These are phyloP conservation scores for Quercus bicolor DNA, from an alignment of 306 rosid genomes.

Conservation along the genomic window DNA sequence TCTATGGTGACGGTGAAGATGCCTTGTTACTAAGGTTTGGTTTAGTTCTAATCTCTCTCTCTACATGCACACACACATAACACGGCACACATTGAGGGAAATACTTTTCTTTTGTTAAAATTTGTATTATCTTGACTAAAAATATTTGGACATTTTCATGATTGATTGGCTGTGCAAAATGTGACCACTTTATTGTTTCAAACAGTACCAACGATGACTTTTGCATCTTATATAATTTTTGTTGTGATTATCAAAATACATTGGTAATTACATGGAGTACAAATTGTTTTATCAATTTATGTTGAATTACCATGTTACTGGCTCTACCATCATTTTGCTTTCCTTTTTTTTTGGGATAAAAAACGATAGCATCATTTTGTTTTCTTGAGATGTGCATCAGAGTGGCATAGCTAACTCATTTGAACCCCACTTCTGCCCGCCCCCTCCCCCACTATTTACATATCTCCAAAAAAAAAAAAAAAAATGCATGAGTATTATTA, in stretches of 20 bases:
- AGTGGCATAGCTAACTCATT: not conserved
- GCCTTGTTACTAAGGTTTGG: constrained; percentile 70
- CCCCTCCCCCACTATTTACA: too few relatives aligned
- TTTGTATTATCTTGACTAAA: too few relatives aligned
- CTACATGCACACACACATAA: not conserved
- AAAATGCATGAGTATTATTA: too few relatives aligned
- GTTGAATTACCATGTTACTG: not conserved
- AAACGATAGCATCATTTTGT: too few relatives aligned
- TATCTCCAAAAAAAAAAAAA: too few relatives aligned
- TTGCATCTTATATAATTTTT: not conserved
- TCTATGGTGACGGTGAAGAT: constrained; percentile 61
- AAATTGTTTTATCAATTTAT: not conserved
- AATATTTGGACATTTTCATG: too few relatives aligned
- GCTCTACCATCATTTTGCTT: not conserved
- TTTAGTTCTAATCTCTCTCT: constrained; percentile 2
- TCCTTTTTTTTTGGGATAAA: too few relatives aligned
- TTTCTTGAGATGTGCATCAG: too few relatives aligned
- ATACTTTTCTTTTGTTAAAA: too few relatives aligned
- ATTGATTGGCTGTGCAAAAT: not conserved
- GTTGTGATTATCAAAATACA: not conserved
- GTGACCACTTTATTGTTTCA: not conserved
- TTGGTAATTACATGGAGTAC: not conserved
- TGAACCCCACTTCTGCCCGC: not conserved
- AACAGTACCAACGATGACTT: not conserved
- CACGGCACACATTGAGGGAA: too few relatives aligned